Base-by-base conservation (phyloP, 2,329 filamentous ascomycete genomes). In the Claviceps humidiphila region DNA sequence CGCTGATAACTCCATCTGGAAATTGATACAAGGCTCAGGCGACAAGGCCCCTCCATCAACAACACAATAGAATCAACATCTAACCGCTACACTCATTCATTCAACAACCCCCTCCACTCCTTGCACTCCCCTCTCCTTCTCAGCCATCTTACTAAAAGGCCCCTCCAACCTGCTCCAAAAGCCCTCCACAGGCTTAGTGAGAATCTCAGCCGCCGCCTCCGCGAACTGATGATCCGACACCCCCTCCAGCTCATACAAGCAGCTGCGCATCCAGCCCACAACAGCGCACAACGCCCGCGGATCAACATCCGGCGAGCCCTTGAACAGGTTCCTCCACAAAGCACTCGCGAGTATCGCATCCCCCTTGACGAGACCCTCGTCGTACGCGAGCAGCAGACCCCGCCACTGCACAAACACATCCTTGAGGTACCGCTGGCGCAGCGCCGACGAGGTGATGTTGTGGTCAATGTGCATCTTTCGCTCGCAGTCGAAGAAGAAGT, bases 371-470 rank as follows among this genome's bases (percentile, higher is more conserved):
- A 94, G 64, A 0, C 86, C 88, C 71, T 93, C 87, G 64, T 94
- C 88, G 65, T 90, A 93, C 1, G 89, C 87, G 7, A 89, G 77
- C 22, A 95, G 74, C 51, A 90, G 74, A 34, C 90, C 93, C 52
- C 93, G 83, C 88, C 91, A 98, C 70, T 95, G 89, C 54, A 89
- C 75, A 61, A 93, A 97, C 54, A 96, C 77, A 67, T 97, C 91
- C 68, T 96, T 95, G 51, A 85, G 75, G 67, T 84, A 83, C 57
- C 75, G 76, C 66, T 83, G 79, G 41, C 82, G 76, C 58, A 82
- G 71, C 30, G 72, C 72, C 51, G 75, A 73, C 54, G 79, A 79
- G 34, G 71, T 70, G 68, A 84, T 76, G 58, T 84, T 84, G 74
- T 95, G 91, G 65, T 84, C 80, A 56, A 86, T 74, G 56, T 87